Base-by-base conservation (phyloP, 2,329 filamentous ascomycete species). In the Aspergillus aculeatinus region DNA sequence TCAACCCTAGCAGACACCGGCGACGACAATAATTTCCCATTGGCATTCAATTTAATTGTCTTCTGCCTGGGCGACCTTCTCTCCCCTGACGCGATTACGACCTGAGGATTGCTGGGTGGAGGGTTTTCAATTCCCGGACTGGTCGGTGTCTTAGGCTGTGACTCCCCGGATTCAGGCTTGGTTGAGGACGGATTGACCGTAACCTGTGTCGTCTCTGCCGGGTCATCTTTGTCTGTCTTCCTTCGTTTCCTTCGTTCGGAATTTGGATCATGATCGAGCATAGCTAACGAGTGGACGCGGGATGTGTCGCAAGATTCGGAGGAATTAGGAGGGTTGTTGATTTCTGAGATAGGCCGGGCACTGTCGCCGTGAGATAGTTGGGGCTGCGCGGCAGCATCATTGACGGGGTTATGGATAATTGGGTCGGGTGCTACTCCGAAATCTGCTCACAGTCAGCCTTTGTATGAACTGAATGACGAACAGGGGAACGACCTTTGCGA, bases 51-150 rank as follows among this genome's bases (percentile, higher is more conserved):
- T 57, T 74, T 77, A 27, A 81, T 60, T 4, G 68, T 74, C 60
- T 86, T 89, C 3, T 80, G 77, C 51, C 81, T 83, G 0, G 86
- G 86, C 0, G 87, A 63, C 6, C 14, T 57, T 47, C 58, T 57
- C 55, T 60, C 60, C 25, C 14, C 39, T 16, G 39, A 44, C 14
- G 14, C 16, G 6, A 9, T n/a, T 44, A 19, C n/a, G n/a, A 19
- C 14, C 16, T 19, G 39, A n/a, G 39, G 39, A n/a, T 44, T 16
- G 14, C 6, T 44, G 5, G 1, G 39, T 19, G 39, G 16, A 3
- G 6, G 39, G 5, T 1, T 5, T 19, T 44, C 21, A 39, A 23
- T 33, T 19, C 16, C n/a, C 31, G 52, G 11, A 42, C 25, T 14
- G 53, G 44, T 48, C n/a, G 19, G 39, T 11, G 27, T 33, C 4